Evolutionary conservation across 306 rosid genomes (phyloP), one percentile per base, ranked within the genome.

Genomic region (Boehmeria nivea): DNA sequence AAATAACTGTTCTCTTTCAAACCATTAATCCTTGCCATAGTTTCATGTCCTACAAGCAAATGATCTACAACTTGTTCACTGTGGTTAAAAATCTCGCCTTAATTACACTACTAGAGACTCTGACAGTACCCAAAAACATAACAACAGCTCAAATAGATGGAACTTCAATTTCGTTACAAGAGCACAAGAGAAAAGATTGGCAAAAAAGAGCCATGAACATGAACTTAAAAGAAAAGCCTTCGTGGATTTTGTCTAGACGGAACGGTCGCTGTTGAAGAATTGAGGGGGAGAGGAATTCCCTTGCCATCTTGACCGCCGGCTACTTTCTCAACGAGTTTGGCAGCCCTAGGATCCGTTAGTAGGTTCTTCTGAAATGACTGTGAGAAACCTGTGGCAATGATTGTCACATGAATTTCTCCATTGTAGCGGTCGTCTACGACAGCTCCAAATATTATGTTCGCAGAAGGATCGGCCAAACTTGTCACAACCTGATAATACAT

Each of bases 381-480:
- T 4, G 97, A 86, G 69, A 90, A 90, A 27, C 97, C 97, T 0
- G 97, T 90, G 12, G 97, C 97, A 37, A 90, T 84, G 49, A 90
- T 80, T 24, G 97, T 90, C 63, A 90, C 97, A 20, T 82, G 97
- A 61, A 90, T 78, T 78, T 90, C 97, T 27, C 97, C 97, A 4
- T 61, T 81, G 78, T 83, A 90, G 59, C 95, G 94, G 43, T 90
- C 99, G 72, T 89, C 97, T 54, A 89, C 97, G 23, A 83, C 94
- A 7, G 95, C 97, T 12, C 97, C 97, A 52, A 89, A 89, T 71
- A 86, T 89, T 33, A 89, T 89, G 73, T 89, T 89, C 22, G 97
- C 95, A 22, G 97, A 83, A 62, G 97, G 97, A 75, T 89, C 95
- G 0, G 97, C 97, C 77, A 89, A 81, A 76, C 97, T 86, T 14